Evolutionary conservation across 345 rosid genomes (phyloP), one percentile per base, ranked within the genome.

Genomic region (Pugionium cornutum): DNA sequence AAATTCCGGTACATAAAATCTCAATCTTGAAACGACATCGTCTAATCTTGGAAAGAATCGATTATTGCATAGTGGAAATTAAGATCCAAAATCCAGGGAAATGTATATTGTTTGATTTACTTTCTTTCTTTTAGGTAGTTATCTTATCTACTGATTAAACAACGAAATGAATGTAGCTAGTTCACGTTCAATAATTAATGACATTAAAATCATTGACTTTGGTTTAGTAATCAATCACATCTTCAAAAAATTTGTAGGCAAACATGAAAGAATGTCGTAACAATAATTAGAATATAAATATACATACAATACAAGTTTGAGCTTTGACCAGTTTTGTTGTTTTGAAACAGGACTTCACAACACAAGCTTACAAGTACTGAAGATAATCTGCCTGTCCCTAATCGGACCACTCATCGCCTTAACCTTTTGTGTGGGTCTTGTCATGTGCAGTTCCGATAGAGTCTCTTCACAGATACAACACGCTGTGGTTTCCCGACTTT

Each of bases 321-420:
- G 26, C 50, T 44, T 55, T 70, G 69, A 62, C 58, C 32, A 2
- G 27, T 57, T 41, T 49, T 72, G 58, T 56, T 64, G 52, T 33
- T 64, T 33, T 49, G 47, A 9, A 28, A 64, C 76, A 72, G 69
- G 82, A 78, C 30, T 40, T 70, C 67, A 76, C 35, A 67, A 26
- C 34, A 56, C 37, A 59, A 61, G 76, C 48, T 64, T 81, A 50
- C 73, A 18, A 45, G 50, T 80, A 7, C 65, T 86, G 41, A 78
- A 62, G 73, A 74, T 85, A 44, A 53, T 85, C 7, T 64, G 83
- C 73, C 53, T 89, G 33, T 63, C 84, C 8, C 32, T 86, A 37
- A 77, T 81, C 5, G 52, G 79, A 47, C 90, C 91, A n/a, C 74
- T 81, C 51, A 11, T 76, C 0, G 18, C 77, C 4, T 69, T 78